Conservation (phyloP, 768 basidiomycete species). For the Naganishia randhawae region DNA sequence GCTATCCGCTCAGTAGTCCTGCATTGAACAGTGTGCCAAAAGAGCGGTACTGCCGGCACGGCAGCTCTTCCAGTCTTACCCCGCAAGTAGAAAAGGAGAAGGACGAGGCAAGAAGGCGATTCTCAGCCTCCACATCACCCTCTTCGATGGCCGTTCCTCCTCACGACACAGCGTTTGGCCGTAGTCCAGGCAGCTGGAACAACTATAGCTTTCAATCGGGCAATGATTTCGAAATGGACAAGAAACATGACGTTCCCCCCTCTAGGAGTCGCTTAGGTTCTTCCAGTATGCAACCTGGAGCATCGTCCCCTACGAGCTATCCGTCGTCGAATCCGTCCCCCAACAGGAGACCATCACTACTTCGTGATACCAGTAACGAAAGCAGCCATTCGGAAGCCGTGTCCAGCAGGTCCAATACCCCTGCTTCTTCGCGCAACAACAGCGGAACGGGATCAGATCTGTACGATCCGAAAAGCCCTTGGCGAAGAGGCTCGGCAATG, state of each 20-base stretch:
- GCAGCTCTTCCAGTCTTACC: conserved; percentile 1
- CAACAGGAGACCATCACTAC: background rate
- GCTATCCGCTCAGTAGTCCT: conserved; percentile 16
- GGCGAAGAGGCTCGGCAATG: conserved; percentile 2
- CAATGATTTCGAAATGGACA: background rate
- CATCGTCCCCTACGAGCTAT: background rate
- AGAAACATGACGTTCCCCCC: background rate
- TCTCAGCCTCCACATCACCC: background rate
- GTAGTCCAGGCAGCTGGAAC: background rate
- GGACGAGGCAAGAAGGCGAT: conserved; percentile 1
- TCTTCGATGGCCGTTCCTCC: background rate
- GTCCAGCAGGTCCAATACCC: conserved; percentile 1
- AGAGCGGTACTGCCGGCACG: background rate
- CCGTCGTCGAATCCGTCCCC: background rate
- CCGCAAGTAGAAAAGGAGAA: background rate
- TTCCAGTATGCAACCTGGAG: background rate
- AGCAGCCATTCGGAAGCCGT: background rate
- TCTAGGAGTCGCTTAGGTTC: background rate
- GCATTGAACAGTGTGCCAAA: background rate
- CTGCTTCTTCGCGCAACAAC: conserved; percentile 10
- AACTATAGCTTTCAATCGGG: background rate
- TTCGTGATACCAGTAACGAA: background rate
- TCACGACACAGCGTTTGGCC: background rate
- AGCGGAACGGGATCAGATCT: conserved; percentile 4
- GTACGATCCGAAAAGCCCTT: background rate